A percentile compares a stretch with the other conserved stretches of the same genome.
Conservation (phyloP, 1,139 yeast genomes). For the Debaryomycetaceae sp. region DNA sequence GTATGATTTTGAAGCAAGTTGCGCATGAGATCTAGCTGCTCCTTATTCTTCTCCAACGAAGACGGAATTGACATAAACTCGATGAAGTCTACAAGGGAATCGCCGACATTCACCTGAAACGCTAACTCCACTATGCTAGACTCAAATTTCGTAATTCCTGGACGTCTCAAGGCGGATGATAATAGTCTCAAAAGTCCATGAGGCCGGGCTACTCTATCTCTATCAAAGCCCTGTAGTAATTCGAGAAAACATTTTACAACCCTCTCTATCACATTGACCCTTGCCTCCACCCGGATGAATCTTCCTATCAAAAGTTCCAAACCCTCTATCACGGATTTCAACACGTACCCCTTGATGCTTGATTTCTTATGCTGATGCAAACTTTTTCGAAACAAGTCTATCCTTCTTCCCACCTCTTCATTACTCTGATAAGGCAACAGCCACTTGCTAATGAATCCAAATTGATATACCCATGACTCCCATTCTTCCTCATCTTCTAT, state of each 20-base stretch:
- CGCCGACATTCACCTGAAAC: slow-evolving; percentile 17
- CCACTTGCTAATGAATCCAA: slow-evolving; percentile 13
- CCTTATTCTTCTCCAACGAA: slow-evolving; percentile 3
- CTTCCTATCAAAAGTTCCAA: slow-evolving; percentile 1
- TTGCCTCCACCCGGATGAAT: not conserved
- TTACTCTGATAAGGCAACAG: slow-evolving; percentile 6
- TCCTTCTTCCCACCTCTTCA: not conserved
- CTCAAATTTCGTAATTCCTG: not conserved
- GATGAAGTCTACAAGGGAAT: slow-evolving; percentile 15
- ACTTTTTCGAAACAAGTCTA: slow-evolving; percentile 3
- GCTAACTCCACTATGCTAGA: slow-evolving; percentile 9
- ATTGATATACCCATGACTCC: slow-evolving; percentile 10
- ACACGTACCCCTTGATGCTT: not conserved
- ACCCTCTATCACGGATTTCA: slow-evolving; percentile 1
- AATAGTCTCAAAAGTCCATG: not conserved
- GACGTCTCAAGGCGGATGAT: not conserved
- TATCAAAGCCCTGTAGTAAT: not conserved
- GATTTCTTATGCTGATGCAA: not conserved
- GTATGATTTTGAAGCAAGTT: not conserved
- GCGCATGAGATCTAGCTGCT: slow-evolving; percentile 4
- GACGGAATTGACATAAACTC: slow-evolving; percentile 14
- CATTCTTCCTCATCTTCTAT: slow-evolving; percentile 7
- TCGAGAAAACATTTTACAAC: not conserved
- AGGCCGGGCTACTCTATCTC: not conserved
- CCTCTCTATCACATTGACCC: not conserved